A percentile compares a stretch with the other conserved stretches of the same genome.
These are phyloP conservation scores for Colletotrichum theobromicola DNA, from an alignment of 2,329 filamentous ascomycete species.

Conservation along the genomic window DNA sequence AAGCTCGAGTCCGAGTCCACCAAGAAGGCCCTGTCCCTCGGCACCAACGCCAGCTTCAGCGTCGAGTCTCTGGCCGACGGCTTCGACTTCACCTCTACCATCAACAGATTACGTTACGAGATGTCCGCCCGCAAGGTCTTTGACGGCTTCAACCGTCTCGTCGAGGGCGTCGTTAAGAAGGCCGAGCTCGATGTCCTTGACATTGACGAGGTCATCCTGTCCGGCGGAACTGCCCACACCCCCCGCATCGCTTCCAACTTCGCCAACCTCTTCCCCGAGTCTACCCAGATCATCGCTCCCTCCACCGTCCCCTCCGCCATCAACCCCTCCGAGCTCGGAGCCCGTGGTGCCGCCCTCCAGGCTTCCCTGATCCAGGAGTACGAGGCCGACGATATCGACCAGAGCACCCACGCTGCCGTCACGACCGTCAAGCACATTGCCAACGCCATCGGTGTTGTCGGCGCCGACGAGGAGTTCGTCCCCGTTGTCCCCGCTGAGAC, in stretches of 20 bases:
- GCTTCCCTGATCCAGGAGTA: slow-evolving; percentile 94
- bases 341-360: slow-evolving; percentile 92
- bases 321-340: slow-evolving; percentile 91
- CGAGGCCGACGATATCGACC: slow-evolving; percentile 90
- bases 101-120: slow-evolving; percentile 95
- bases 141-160: slow-evolving; percentile 83
- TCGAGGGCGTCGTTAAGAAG: slow-evolving; percentile 88
- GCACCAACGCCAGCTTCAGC: slow-evolving; percentile 87
- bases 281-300: slow-evolving; percentile 80
- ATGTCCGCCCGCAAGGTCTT: slow-evolving; percentile 87
- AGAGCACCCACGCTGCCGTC: slow-evolving; percentile 93
- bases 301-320: slow-evolving; percentile 78
- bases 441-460: slow-evolving; percentile 86
- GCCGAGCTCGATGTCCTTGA: slow-evolving; percentile 91
- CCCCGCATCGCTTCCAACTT: slow-evolving; percentile 89
- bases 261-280: slow-evolving; percentile 78
- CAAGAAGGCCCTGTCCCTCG: slow-evolving; percentile 90
- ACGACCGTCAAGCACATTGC: slow-evolving; percentile 91
- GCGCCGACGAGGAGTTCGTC: slow-evolving; percentile 72
- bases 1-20: slow-evolving; percentile 89
- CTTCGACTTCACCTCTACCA: slow-evolving; percentile 86
- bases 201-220: slow-evolving; percentile 92
- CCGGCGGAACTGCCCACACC: slow-evolving; percentile 90
- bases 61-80: slow-evolving; percentile 91
- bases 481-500: slow-evolving; percentile 87